These are phyloP conservation scores for Erodium moschatum DNA, from an alignment of 441 rosid genomes.

Conservation along the genomic window DNA sequence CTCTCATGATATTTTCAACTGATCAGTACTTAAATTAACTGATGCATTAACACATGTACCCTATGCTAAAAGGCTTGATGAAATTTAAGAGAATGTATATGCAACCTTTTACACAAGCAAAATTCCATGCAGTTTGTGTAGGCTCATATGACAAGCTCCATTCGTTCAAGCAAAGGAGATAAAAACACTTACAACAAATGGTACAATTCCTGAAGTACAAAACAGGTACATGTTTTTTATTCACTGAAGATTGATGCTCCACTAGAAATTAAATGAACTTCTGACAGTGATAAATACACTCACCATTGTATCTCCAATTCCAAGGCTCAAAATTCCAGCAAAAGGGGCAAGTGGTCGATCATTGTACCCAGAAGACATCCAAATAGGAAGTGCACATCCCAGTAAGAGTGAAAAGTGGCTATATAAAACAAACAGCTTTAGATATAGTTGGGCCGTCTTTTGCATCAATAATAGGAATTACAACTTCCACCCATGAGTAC, in stretches of 20 bases:
- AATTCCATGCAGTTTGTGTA: background rate
- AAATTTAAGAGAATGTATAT: too few relatives aligned
- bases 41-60: background rate
- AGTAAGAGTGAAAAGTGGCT: constrained; percentile 91
- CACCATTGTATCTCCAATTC: constrained; percentile 98
- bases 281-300: constrained; percentile 21
- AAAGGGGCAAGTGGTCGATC: constrained; percentile 93
- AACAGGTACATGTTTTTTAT: background rate
- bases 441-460: constrained; percentile 1
- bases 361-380: constrained; percentile 91
- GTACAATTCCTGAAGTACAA: background rate
- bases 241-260: background rate
- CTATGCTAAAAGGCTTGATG: background rate
- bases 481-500: background rate
- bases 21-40: background rate
- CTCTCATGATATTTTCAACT: background rate
- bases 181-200: too few relatives aligned
- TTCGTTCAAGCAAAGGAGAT: background rate
- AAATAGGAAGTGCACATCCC: constrained; percentile 96
- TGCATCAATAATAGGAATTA: constrained; percentile 11
- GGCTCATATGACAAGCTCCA: background rate
- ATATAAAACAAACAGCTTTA: constrained; percentile 17
- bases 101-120: background rate
- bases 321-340: constrained; percentile 96
- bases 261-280: background rate